These are phyloP conservation scores for Dorcoceras hygrometricum DNA, from an alignment of 257 asterid species.

Conservation along the genomic window DNA sequence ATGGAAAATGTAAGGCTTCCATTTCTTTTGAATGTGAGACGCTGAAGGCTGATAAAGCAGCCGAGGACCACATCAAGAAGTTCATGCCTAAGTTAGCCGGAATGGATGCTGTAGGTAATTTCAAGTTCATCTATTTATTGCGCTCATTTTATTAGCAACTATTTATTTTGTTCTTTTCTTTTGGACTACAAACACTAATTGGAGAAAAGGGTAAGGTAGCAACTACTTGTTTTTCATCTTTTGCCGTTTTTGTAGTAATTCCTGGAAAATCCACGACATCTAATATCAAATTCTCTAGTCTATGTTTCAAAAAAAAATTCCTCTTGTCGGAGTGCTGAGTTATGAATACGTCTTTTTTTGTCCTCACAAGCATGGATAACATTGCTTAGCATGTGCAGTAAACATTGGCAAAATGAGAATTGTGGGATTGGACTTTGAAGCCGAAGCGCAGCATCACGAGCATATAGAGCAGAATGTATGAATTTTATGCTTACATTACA, in stretches of 20 bases:
- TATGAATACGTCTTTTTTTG: not conserved
- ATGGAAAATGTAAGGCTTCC: conserved; percentile 40
- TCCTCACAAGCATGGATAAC: conserved; percentile 6
- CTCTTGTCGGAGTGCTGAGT: too few relatives aligned
- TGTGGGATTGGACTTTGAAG: conserved; percentile 56
- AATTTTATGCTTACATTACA: not conserved
- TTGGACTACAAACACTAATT: conserved; percentile 2
- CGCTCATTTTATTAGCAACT: conserved; percentile 12
- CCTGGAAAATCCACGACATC: not conserved
- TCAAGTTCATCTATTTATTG: not conserved
- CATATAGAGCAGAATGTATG: conserved; percentile 21
- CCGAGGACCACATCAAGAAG: conserved; percentile 79
- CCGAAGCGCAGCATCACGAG: conserved; percentile 47
- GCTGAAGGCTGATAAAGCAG: conserved; percentile 81
- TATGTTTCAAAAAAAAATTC: too few relatives aligned
- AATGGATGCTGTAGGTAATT: conserved; percentile 85
- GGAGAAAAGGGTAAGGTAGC: not conserved
- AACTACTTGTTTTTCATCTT: not conserved
- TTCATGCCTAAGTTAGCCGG: conserved; percentile 97
- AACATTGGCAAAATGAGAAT: conserved; percentile 85
- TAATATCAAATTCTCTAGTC: too few relatives aligned
- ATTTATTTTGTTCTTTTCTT: not conserved
- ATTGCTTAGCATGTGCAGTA: conserved; percentile 44
- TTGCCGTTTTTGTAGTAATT: too few relatives aligned
- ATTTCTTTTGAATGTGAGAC: conserved; percentile 92